Percentiles rank a stretch among this genome's conserved stretches.
phyloP scores from a whole-genome alignment of 768 basidiomycete genomes.

The Suillus discolor region DNA sequence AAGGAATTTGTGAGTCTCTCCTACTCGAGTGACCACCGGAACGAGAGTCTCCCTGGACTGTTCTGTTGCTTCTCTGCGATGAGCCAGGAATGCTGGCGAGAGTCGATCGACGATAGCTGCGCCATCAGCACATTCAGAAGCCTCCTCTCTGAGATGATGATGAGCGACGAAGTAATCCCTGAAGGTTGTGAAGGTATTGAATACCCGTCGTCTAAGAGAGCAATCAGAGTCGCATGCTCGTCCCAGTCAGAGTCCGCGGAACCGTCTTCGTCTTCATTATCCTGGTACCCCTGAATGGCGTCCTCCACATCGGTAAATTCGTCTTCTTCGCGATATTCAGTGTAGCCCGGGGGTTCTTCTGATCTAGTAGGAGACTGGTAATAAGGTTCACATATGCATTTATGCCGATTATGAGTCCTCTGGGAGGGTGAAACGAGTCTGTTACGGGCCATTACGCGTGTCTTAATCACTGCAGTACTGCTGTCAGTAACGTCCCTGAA shows the following conservation, averaged over 20 bases:
- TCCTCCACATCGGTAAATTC: not conserved
- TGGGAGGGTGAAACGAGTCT: not conserved
- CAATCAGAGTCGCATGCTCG: slow-evolving; percentile 28
- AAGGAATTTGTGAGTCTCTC: slow-evolving; percentile 37
- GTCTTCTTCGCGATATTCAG: slow-evolving; percentile 4
- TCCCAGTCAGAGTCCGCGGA: slow-evolving; percentile 23
- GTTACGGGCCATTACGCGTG: not conserved
- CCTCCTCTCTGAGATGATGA: slow-evolving; percentile 35
- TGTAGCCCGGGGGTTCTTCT: not conserved
- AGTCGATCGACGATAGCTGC: slow-evolving; percentile 51
- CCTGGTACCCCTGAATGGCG: not conserved
- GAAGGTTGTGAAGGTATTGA: not conserved
- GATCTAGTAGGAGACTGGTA: slow-evolving; percentile 4
- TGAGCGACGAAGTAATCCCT: not conserved
- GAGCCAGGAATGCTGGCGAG: slow-evolving; percentile 39
- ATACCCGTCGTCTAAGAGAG: slow-evolving; percentile 28
- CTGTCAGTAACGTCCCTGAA: slow-evolving; percentile 5
- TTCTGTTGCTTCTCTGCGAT: slow-evolving; percentile 29
- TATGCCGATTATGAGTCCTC: not conserved
- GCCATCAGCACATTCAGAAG: slow-evolving; percentile 43
- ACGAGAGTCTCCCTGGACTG: slow-evolving; percentile 35
- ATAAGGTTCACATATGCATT: not conserved
- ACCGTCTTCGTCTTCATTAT: slow-evolving; percentile 9
- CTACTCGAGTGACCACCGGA: slow-evolving; percentile 37
- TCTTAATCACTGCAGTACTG: not conserved